phyloP scores from a whole-genome alignment of 495 filamentous ascomycete species.

The Penicillium atrosanguineum region DNA sequence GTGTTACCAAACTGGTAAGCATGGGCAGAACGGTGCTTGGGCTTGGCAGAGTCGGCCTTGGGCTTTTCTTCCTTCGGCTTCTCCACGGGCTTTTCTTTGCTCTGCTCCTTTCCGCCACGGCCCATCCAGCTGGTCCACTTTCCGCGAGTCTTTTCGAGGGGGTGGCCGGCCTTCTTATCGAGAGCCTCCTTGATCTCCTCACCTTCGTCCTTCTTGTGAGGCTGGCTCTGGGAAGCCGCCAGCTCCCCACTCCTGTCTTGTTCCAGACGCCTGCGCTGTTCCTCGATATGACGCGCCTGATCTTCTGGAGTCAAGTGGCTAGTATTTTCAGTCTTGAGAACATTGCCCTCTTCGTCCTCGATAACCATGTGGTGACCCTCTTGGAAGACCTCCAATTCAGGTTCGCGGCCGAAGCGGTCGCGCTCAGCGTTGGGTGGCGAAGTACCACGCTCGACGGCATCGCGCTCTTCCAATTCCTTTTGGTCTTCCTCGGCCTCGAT shows the following conservation, averaged over 20 bases:
- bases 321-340: conserved; percentile 57
- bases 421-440: conserved; percentile 32
- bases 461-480: conserved; percentile 39
- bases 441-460: conserved; percentile 31
- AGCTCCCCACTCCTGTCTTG: conserved; percentile 48
- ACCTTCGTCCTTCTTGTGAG: conserved; percentile 45
- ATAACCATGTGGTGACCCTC: conserved; percentile 82
- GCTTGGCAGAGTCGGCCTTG: conserved; percentile 17
- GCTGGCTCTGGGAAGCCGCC: conserved; percentile 38
- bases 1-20: conserved; percentile 96
- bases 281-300: conserved; percentile 52
- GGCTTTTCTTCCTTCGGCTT: conserved; percentile 18
- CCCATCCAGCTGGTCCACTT: conserved; percentile 42
- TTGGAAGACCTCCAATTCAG: conserved; percentile 65
- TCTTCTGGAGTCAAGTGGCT: conserved; percentile 40
- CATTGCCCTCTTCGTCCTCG: conserved; percentile 87
- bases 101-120: conserved; percentile 33
- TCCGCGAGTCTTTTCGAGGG: conserved; percentile 33
- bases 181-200: conserved; percentile 40
- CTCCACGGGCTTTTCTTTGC: conserved; percentile 7
- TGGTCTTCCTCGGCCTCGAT: conserved; percentile 20
- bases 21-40: conserved; percentile 61
- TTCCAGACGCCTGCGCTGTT: conserved; percentile 59
- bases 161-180: conserved; percentile 28
- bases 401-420: conserved; percentile 36